Conservation (phyloP, 2,329 filamentous ascomycete species). For the Lachnellula arida region DNA sequence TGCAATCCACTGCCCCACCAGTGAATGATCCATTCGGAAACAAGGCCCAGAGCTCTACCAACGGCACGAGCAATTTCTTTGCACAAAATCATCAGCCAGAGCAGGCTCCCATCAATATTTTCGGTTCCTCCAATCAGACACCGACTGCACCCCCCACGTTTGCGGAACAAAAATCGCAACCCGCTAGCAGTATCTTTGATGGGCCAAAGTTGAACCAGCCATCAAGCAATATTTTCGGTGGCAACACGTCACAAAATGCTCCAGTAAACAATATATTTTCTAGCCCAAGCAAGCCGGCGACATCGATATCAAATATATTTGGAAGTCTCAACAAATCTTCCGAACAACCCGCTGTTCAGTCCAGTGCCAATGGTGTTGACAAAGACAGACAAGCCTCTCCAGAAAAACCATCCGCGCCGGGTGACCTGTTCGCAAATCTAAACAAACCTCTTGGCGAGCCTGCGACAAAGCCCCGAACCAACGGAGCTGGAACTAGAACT, state of each 20-base stretch:
- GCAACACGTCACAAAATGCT: conserved; percentile 1
- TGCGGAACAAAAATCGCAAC: background rate
- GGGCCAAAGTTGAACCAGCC: background rate
- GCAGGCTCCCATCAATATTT: background rate
- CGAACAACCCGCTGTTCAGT: background rate
- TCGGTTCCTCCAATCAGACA: background rate
- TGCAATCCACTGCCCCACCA: background rate
- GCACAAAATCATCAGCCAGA: background rate
- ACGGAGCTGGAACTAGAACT: conserved; percentile 1
- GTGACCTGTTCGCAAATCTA: conserved; percentile 17
- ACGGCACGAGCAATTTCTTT: background rate
- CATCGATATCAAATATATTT: conserved; percentile 6
- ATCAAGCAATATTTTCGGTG: conserved; percentile 11
- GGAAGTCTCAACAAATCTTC: conserved; percentile 9
- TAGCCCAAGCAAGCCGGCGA: background rate
- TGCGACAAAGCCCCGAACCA: conserved; percentile 12
- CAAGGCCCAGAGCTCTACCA: background rate
- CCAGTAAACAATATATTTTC: conserved; percentile 11
- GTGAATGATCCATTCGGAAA: background rate
- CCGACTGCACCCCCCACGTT: background rate
- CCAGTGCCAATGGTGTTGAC: background rate
- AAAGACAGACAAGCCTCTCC: conserved; percentile 1
- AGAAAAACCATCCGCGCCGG: background rate
- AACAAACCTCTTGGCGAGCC: conserved; percentile 20
- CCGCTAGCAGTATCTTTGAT: background rate